phyloP scores from a whole-genome alignment of 176 grass and related monocot genomes.

The Rhynchospora breviuscula region DNA sequence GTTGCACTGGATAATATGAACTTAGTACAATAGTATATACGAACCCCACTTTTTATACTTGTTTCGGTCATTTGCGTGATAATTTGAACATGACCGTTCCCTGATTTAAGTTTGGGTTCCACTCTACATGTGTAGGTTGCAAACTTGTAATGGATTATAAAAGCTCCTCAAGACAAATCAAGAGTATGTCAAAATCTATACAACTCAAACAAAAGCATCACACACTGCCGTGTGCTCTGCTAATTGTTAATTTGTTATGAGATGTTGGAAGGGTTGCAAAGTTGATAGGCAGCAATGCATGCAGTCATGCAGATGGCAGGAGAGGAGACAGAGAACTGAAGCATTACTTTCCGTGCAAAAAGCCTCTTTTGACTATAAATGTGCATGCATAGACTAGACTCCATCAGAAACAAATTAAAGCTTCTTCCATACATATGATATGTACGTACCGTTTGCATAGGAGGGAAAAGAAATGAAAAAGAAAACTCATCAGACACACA shows the following conservation, averaged over 20 bases:
- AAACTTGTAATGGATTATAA: too few relatives aligned
- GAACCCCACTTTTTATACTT: too few relatives aligned
- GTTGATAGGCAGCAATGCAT: neutral
- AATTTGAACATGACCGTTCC: too few relatives aligned
- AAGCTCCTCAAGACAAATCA: too few relatives aligned
- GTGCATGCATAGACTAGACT: neutral
- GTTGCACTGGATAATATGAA: too few relatives aligned
- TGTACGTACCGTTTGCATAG: neutral
- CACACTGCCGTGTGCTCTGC: neutral
- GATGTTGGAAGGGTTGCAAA: neutral
- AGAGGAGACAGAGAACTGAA: neutral
- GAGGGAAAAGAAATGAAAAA: neutral
- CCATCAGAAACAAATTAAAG: neutral
- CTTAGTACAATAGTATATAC: too few relatives aligned
- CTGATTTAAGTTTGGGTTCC: too few relatives aligned
- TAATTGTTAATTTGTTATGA: neutral
- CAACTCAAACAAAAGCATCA: too few relatives aligned
- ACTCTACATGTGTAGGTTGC: too few relatives aligned
- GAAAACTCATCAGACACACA: conserved; percentile 13
- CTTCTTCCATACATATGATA: neutral
- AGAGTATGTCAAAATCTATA: too few relatives aligned
- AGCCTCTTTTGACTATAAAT: conserved; percentile 35
- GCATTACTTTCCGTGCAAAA: conserved; percentile 29
- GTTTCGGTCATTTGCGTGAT: too few relatives aligned
- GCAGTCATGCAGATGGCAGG: neutral